Percentiles rank a stretch among this genome's conserved stretches.
Conservation (phyloP, 106 monocot genomes). For the Hemerocallis citrina region DNA sequence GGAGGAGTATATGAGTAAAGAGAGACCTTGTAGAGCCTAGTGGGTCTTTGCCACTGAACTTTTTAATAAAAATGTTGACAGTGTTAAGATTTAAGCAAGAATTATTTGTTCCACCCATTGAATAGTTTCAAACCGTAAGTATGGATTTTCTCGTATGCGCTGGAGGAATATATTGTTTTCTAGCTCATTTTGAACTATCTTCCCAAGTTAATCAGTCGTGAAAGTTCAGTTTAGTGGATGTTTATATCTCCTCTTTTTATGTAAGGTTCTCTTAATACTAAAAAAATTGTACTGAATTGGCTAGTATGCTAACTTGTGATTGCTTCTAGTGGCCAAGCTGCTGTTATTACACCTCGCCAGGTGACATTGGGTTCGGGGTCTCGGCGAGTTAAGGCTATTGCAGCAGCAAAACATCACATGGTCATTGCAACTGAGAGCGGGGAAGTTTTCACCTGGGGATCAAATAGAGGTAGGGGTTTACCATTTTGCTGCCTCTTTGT, state of each 20-base stretch:
- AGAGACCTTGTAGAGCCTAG: too few relatives aligned
- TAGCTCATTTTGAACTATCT: too few relatives aligned
- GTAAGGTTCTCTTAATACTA: not conserved
- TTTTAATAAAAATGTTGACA: not conserved
- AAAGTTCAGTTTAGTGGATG: not conserved
- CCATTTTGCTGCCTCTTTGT: not conserved
- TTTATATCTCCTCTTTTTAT: not conserved
- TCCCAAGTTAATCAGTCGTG: not conserved
- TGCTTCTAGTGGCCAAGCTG: slow-evolving; percentile 85
- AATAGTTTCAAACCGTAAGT: not conserved
- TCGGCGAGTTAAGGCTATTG: slow-evolving; percentile 64
- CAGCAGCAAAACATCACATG: slow-evolving; percentile 97
- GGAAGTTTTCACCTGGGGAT: slow-evolving; percentile 97
- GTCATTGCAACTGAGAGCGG: slow-evolving; percentile 87
- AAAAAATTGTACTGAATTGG: not conserved
- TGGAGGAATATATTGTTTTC: too few relatives aligned
- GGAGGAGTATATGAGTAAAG: not conserved
- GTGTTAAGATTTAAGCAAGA: not conserved
- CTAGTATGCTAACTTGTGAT: slow-evolving; percentile 7
- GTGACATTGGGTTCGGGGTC: slow-evolving; percentile 65
- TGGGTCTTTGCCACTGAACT: not conserved
- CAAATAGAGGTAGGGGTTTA: slow-evolving; percentile 71
- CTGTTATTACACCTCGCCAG: slow-evolving; percentile 86
- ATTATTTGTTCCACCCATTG: too few relatives aligned
- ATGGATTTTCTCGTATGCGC: not conserved